Percentiles rank a stretch among this genome's conserved stretches.
Conservation (phyloP, 257 asterid species). For the Solanum tacnaense region DNA sequence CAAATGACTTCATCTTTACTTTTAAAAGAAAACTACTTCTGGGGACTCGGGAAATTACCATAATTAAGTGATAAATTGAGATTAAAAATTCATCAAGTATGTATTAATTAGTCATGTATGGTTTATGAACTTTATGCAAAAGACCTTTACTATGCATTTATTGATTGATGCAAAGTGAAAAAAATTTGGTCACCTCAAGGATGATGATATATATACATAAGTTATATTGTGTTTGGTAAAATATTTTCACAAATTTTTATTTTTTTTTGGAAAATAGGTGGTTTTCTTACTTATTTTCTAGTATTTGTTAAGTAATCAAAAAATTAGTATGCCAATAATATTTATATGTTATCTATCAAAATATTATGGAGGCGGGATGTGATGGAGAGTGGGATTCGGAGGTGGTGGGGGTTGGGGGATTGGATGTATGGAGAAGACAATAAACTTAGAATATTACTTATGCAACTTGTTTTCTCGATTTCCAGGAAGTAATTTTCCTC, state of each 20-base stretch:
- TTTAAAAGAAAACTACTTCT: not conserved
- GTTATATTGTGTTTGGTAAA: not conserved
- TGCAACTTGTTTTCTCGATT: not conserved
- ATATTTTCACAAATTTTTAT: too few species aligned
- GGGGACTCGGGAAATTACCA: not conserved
- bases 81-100: not conserved
- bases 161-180: not conserved
- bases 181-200: not conserved
- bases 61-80: not conserved
- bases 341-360: not conserved
- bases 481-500: not conserved
- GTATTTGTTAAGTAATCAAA: too few species aligned
- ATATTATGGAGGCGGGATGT: not conserved
- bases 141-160: not conserved
- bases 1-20: not conserved
- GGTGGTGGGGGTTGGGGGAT: not conserved
- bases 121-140: not conserved
- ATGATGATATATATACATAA: not conserved
- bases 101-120: not conserved
- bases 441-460: not conserved
- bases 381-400: not conserved
- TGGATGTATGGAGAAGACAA: not conserved
- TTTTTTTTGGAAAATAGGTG: too few species aligned
- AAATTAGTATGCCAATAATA: too few species aligned
- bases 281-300: too few species aligned